These are phyloP conservation scores for Ligustrum vulgare DNA, from an alignment of 257 asterid species.

Conservation along the genomic window DNA sequence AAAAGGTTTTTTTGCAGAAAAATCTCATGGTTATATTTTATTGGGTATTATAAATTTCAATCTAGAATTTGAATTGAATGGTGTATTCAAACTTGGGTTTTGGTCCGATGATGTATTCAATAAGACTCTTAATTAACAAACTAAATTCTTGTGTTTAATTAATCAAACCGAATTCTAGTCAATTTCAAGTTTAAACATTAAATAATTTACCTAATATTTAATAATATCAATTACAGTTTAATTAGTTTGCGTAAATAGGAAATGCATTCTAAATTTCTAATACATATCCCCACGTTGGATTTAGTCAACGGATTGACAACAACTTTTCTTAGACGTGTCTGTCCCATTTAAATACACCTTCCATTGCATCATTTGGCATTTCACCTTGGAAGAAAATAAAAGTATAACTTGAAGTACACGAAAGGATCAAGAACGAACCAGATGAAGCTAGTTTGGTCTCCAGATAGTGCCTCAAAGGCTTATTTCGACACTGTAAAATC, in stretches of 20 bases:
- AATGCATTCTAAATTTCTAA: not conserved
- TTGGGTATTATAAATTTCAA: not conserved
- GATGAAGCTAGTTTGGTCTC: conserved; percentile 92
- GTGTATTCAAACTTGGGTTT: not conserved
- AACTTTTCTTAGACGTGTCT: not conserved
- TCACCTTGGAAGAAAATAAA: conserved; percentile 14
- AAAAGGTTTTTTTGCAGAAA: too few species aligned
- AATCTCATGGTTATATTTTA: too few species aligned
- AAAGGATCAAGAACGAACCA: not conserved
- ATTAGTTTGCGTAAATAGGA: not conserved
- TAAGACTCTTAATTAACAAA: not conserved
- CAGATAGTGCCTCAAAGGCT: conserved; percentile 83
- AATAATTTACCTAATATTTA: not conserved
- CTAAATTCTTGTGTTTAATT: not conserved
- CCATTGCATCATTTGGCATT: conserved; percentile 18
- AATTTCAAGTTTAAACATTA: not conserved
- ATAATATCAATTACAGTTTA: too few species aligned
- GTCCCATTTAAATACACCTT: not conserved
- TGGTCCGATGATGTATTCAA: not conserved
- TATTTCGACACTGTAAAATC: conserved; percentile 79
- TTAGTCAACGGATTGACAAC: not conserved
- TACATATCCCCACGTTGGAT: not conserved
- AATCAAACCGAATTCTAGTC: not conserved
- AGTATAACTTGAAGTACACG: conserved; percentile 30
- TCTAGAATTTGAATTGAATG: not conserved